A percentile compares a stretch with the other conserved stretches of the same genome.
Evolutionary conservation across 768 basidiomycete genomes (phyloP).

Genomic region (Daedalea quercina): DNA sequence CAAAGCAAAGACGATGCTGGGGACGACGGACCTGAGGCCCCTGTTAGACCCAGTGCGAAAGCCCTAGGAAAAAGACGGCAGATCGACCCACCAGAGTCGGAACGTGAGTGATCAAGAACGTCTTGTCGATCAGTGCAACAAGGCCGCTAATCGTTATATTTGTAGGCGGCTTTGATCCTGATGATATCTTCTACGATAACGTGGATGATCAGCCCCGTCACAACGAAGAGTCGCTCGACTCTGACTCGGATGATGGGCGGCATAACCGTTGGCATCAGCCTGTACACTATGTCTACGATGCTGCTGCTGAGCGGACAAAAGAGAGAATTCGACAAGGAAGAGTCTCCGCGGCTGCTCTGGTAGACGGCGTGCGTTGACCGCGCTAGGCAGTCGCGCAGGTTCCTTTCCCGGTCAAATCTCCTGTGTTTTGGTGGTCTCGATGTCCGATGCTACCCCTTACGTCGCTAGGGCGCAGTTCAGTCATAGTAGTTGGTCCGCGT

Average conservation of each 20-base stretch:
- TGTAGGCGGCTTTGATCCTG: constrained; percentile 46
- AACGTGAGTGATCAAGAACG: constrained; percentile 36
- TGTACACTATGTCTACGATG: constrained; percentile 84
- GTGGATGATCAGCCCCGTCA: constrained; percentile 22
- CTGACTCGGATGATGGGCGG: constrained; percentile 44
- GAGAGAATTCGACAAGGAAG: constrained; percentile 44
- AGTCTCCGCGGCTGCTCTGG: constrained; percentile 18
- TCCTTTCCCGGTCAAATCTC: too few species aligned
- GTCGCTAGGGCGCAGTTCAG: too few species aligned
- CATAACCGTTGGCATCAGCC: constrained; percentile 33
- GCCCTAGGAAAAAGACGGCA: constrained; percentile 81
- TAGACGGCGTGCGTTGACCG: constrained; percentile 22
- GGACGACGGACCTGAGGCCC: constrained; percentile 27
- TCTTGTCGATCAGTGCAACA: too few species aligned
- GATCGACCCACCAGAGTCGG: constrained; percentile 41
- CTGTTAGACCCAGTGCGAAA: constrained; percentile 73
- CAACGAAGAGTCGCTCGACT: constrained; percentile 29
- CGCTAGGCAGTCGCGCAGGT: too few species aligned
- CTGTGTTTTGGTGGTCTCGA: too few species aligned
- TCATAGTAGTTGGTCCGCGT: too few species aligned
- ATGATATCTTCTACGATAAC: constrained; percentile 49
- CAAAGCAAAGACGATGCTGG: constrained; percentile 18
- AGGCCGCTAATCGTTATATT: neutral
- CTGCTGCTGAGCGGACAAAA: constrained; percentile 74
- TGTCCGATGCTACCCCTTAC: too few species aligned